Percentiles rank a stretch among this genome's conserved stretches.
phyloP scores from a whole-genome alignment of 768 basidiomycete species.

The Lactarius pseudohatsudake region DNA sequence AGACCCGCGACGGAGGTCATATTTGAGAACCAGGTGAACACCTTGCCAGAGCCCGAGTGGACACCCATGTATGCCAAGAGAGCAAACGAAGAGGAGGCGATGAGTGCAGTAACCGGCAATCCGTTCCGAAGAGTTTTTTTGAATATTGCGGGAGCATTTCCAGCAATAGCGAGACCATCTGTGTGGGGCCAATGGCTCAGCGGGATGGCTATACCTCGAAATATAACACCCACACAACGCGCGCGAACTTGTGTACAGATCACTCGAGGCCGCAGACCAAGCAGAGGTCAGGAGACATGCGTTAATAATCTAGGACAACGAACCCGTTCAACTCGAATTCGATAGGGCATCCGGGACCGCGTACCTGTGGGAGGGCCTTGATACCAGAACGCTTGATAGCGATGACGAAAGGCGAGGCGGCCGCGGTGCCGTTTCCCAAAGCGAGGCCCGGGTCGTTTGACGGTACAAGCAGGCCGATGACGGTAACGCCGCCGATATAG shows the following conservation, averaged over 20 bases:
- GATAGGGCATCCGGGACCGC: constrained; percentile 32
- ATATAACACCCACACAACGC: constrained; percentile 63
- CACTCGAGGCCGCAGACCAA: constrained; percentile 89
- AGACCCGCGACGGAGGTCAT: constrained; percentile 48
- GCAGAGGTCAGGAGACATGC: constrained; percentile 84
- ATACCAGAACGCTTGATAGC: constrained; percentile 88
- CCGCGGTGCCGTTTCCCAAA: constrained; percentile 57
- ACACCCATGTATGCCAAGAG: constrained; percentile 83
- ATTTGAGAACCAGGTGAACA: constrained; percentile 79
- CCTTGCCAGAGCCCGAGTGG: constrained; percentile 59
- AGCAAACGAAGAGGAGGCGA: constrained; percentile 66
- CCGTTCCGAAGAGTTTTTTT: constrained; percentile 65
- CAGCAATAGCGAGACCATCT: constrained; percentile 79
- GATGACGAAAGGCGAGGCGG: constrained; percentile 87
- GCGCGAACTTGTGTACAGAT: constrained; percentile 86
- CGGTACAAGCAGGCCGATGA: constrained; percentile 85
- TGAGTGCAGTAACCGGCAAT: constrained; percentile 71
- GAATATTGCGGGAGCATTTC: constrained; percentile 85
- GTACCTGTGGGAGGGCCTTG: constrained; percentile 73
- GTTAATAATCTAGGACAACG: constrained; percentile 61
- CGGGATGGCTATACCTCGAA: constrained; percentile 6
- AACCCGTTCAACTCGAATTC: not conserved
- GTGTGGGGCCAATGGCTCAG: constrained; percentile 6
- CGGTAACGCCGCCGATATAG: constrained; percentile 56
- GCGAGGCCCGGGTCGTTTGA: constrained; percentile 58